Evolutionary conservation across 129 eudicot genomes (phyloP).

Genomic region (Helichrysum umbraculigerum): DNA sequence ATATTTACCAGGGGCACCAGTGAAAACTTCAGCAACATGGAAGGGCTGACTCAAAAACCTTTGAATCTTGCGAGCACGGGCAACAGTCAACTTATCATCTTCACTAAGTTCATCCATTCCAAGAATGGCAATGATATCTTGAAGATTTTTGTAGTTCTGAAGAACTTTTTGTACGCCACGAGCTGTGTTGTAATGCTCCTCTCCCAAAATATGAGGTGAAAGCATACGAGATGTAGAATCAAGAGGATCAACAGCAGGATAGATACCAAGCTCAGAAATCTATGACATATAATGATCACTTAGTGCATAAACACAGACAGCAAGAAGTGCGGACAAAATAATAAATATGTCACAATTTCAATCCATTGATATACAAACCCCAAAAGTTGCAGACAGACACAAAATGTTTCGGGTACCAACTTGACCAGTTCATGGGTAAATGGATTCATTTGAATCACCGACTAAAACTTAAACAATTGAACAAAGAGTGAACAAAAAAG

Average conservation of each 20-base stretch:
- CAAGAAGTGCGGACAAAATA: no score
- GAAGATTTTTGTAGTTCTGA: conserved; percentile 53
- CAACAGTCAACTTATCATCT: conserved; percentile 49
- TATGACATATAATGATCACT: conserved; percentile 7
- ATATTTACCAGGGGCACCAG: conserved; percentile 52
- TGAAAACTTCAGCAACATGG: conserved; percentile 49
- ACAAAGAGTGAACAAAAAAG: no score
- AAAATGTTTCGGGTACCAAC: no score
- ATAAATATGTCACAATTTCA: no score
- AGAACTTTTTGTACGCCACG: conserved; percentile 50
- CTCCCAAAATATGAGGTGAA: conserved; percentile 49
- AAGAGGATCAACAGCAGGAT: conserved; percentile 47
- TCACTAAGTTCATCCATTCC: conserved; percentile 55
- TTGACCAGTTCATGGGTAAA: no score
- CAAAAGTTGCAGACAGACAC: no score
- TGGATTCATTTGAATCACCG: no score
- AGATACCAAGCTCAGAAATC: conserved; percentile 52
- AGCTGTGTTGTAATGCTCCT: conserved; percentile 48
- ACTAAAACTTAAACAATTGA: no score
- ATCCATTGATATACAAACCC: no score
- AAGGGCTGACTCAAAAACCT: conserved; percentile 48
- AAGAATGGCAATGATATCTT: conserved; percentile 50
- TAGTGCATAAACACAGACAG: no score
- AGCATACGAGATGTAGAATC: conserved; percentile 49
- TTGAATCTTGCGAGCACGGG: conserved; percentile 46